Percentiles rank a stretch among this genome's conserved stretches.
Evolutionary conservation across 2,329 filamentous ascomycete species (phyloP).

Genomic region (Pseudocercospora eumusae): DNA sequence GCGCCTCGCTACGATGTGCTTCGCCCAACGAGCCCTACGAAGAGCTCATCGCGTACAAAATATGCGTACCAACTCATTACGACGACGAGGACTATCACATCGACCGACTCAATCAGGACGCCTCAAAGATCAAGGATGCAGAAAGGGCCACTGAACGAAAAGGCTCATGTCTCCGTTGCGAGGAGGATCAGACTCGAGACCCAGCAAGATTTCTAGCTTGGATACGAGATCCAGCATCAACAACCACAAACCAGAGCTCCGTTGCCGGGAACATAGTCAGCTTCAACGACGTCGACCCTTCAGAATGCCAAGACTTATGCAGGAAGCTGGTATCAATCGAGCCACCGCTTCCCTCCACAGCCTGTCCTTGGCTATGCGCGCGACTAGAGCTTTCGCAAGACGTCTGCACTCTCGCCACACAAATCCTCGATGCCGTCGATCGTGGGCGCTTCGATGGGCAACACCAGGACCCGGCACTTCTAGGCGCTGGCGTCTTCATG

Average conservation of each 20-base stretch:
- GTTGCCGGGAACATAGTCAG: neutral
- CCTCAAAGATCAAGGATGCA: neutral
- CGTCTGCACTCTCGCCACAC: neutral
- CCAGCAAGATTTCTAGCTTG: neutral
- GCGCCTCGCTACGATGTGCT: neutral
- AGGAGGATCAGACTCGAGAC: neutral
- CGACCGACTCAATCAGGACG: neutral
- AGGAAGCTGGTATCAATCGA: neutral
- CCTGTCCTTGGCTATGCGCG: neutral
- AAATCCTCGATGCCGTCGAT: neutral
- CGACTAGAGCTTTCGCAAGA: neutral
- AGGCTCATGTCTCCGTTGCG: neutral
- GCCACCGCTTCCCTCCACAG: neutral
- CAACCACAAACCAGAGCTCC: neutral
- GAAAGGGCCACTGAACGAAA: neutral
- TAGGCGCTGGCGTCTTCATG: neutral
- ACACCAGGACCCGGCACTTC: neutral
- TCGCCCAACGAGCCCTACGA: neutral
- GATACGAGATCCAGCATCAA: neutral
- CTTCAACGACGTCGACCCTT: neutral
- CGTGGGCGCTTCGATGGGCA: neutral
- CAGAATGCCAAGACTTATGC: neutral
- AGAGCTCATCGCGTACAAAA: neutral
- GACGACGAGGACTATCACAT: slow-evolving; percentile 5
- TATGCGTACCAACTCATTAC: slow-evolving; percentile 4